Evolutionary conservation across 2,329 filamentous ascomycete genomes (phyloP).

Genomic region (Didymella keratinophila): DNA sequence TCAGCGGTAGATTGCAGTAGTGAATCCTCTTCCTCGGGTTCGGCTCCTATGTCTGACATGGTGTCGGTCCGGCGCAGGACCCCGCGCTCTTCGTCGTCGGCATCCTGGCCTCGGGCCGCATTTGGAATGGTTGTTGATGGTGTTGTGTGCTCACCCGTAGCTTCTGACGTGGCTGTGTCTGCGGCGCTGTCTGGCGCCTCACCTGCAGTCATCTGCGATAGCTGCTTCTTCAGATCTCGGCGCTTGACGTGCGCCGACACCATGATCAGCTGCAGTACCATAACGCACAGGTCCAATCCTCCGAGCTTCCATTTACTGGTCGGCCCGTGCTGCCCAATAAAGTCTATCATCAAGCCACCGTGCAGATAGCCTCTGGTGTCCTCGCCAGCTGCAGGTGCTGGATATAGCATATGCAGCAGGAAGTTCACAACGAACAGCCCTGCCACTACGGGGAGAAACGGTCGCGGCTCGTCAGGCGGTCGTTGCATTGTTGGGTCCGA

Average conservation of each 20-base stretch:
- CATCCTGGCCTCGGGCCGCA: conserved; percentile 56
- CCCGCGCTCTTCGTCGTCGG: conserved; percentile 68
- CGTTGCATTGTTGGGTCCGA: conserved; percentile 56
- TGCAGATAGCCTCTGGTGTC: conserved; percentile 64
- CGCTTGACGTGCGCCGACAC: conserved; percentile 63
- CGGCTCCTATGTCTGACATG: conserved; percentile 50
- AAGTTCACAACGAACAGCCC: conserved; percentile 64
- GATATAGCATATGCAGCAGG: conserved; percentile 58
- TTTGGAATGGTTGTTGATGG: conserved; percentile 16
- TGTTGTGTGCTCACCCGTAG: conserved; percentile 17
- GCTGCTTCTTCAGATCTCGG: conserved; percentile 56
- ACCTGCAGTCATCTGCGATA: conserved; percentile 36
- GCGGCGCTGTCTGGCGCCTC: conserved; percentile 20
- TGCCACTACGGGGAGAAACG: conserved; percentile 63
- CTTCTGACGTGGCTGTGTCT: conserved; percentile 21
- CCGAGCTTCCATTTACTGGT: conserved; percentile 62
- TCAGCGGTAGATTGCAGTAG: conserved; percentile 42
- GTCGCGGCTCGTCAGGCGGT: conserved; percentile 59
- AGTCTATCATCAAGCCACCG: conserved; percentile 69
- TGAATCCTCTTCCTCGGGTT: conserved; percentile 48
- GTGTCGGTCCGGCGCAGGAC: conserved; percentile 54
- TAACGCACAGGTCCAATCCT: conserved; percentile 61
- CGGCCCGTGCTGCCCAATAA: conserved; percentile 68
- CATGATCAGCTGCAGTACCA: conserved; percentile 65
- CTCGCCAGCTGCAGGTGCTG: conserved; percentile 55